These are phyloP conservation scores for Mycena floridula DNA, from an alignment of 768 basidiomycete genomes.

Conservation along the genomic window DNA sequence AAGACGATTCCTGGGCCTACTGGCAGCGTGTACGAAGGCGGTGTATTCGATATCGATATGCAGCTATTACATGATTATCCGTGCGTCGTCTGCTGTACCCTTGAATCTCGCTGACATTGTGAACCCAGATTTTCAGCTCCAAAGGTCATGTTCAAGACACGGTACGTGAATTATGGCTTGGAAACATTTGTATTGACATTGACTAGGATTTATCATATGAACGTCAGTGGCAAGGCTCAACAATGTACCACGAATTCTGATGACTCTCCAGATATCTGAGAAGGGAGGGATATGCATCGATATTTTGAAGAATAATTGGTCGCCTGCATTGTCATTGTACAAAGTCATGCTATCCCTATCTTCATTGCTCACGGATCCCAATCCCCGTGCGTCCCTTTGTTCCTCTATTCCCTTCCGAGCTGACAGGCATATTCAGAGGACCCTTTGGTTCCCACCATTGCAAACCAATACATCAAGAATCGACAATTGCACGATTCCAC, in stretches of 20 bases:
- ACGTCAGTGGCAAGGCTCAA: too few species aligned
- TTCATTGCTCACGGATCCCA: constrained; percentile 89
- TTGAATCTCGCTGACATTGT: not conserved
- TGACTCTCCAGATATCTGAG: constrained; percentile 50
- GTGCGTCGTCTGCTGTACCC: constrained; percentile 34
- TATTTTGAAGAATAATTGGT: constrained; percentile 92
- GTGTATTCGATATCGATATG: constrained; percentile 65
- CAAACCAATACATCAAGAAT: constrained; percentile 59
- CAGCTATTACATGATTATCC: constrained; percentile 71
- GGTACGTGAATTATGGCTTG: constrained; percentile 34
- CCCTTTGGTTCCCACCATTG: constrained; percentile 70
- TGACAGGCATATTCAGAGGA: constrained; percentile 41
- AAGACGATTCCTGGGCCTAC: constrained; percentile 76
- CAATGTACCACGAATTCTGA: constrained; percentile 1
- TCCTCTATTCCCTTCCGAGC: constrained; percentile 1
- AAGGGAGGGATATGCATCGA: constrained; percentile 80
- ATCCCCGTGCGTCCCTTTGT: constrained; percentile 61
- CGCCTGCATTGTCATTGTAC: constrained; percentile 87
- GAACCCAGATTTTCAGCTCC: constrained; percentile 82
- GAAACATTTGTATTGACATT: too few species aligned
- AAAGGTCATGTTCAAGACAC: constrained; percentile 66
- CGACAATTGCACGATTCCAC: constrained; percentile 69
- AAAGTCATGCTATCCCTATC: constrained; percentile 94
- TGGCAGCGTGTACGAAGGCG: constrained; percentile 79
- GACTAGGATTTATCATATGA: constrained; percentile 90